Conservation (phyloP, 495 filamentous ascomycete genomes). For the Podospora australis region DNA sequence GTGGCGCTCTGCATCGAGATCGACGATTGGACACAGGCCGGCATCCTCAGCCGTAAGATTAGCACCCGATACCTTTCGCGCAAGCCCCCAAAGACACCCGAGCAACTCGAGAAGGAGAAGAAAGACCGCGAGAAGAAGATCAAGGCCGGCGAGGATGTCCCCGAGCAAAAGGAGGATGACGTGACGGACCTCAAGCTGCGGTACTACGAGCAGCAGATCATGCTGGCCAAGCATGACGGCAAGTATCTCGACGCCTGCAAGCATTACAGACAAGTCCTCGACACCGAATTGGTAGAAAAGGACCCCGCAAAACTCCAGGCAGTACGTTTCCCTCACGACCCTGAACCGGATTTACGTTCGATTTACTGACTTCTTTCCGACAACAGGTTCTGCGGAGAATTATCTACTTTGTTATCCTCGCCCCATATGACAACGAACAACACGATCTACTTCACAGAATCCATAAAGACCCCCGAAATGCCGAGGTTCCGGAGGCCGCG, state of each 20-base stretch:
- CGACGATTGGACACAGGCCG: conserved; percentile 91
- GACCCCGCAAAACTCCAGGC: conserved; percentile 77
- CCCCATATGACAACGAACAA: conserved; percentile 97
- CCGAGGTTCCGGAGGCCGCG: conserved; percentile 64
- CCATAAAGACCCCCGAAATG: conserved; percentile 61
- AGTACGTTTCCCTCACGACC: conserved; percentile 49
- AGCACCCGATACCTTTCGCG: conserved; percentile 84
- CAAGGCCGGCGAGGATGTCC: conserved; percentile 67
- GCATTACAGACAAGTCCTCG: conserved; percentile 89
- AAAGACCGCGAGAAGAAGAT: conserved; percentile 71
- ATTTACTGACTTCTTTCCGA: conserved; percentile 32
- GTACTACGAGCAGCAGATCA: conserved; percentile 96
- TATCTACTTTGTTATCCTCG: conserved; percentile 94
- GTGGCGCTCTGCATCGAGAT: conserved; percentile 92
- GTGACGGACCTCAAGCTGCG: conserved; percentile 92
- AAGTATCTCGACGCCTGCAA: conserved; percentile 98
- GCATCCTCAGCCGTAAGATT: conserved; percentile 92
- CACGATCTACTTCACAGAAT: conserved; percentile 94
- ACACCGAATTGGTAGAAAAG: conserved; percentile 88
- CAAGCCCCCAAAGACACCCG: conserved; percentile 80
- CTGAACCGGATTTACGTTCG: too few species aligned
- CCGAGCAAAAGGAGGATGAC: conserved; percentile 74
- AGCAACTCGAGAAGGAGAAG: conserved; percentile 81
- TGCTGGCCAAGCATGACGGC: conserved; percentile 87
- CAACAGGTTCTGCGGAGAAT: conserved; percentile 74